Conservation (phyloP, 352 stramenopile species). For the Pelagophyceae sp. region DNA sequence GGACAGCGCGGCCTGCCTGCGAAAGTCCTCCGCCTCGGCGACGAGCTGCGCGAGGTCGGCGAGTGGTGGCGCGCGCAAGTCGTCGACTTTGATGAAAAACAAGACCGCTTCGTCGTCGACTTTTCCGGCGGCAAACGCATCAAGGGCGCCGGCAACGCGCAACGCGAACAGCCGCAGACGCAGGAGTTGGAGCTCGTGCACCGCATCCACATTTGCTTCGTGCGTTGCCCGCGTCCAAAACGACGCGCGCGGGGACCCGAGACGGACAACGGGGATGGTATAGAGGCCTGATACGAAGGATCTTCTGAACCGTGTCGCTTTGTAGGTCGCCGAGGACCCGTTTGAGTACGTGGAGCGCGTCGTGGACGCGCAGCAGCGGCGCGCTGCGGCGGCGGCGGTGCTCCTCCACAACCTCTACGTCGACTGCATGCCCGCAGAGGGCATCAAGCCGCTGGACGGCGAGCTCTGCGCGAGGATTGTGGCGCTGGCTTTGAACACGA, state of each 20-base stretch:
- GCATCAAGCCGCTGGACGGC: slow-evolving; percentile 40
- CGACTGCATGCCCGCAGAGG: slow-evolving; percentile 55
- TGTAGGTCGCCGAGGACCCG: slow-evolving; percentile 51
- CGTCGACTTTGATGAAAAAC: not conserved
- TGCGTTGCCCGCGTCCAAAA: too few relatives aligned
- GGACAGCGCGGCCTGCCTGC: slow-evolving; percentile 15
- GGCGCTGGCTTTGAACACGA: slow-evolving; percentile 28
- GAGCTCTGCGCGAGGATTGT: slow-evolving; percentile 47
- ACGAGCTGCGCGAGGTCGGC: slow-evolving; percentile 7
- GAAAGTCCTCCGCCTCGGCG: slow-evolving; percentile 8
- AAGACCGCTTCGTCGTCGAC: slow-evolving; percentile 19
- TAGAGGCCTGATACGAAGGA: too few relatives aligned
- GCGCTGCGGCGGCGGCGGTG: slow-evolving; percentile 22
- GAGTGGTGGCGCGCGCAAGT: not conserved
- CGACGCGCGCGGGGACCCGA: too few relatives aligned
- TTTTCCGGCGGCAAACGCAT: slow-evolving; percentile 15
- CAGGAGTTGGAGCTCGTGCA: slow-evolving; percentile 23
- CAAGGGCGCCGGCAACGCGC: not conserved
- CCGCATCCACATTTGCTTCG: slow-evolving; percentile 48
- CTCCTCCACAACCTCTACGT: slow-evolving; percentile 48
- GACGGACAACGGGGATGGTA: too few relatives aligned
- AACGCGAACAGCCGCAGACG: slow-evolving; percentile 14
- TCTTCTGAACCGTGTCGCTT: too few relatives aligned
- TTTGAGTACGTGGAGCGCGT: slow-evolving; percentile 43
- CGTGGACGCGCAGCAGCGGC: slow-evolving; percentile 30